Base-by-base conservation (phyloP, 1,284 basidiomycete genomes). In the Erythrobasidium hasegawianum region DNA sequence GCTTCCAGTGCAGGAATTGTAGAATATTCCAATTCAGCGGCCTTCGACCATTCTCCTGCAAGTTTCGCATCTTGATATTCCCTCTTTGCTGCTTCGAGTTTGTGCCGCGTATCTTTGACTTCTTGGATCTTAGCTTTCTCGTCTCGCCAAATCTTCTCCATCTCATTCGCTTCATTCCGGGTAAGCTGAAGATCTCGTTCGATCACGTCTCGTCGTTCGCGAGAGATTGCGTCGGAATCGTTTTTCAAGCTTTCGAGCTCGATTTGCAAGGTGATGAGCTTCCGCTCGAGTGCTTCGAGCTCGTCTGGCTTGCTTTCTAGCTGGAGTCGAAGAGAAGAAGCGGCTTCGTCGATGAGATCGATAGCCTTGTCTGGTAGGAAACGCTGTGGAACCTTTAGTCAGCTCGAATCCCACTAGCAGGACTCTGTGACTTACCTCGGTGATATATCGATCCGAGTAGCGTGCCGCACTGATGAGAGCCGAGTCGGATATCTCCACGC, bases 221-320 rank as follows among this genome's bases (percentile, higher is more conserved):
- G 81, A 50, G 88, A 89, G 76, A 90, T 87, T 1, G 87, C 82
- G 74, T 97, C 93, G 2, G 81, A 82, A 78, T 96, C 94, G 61
- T 90, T 91, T 78, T 89, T 90, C 71, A 97, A 80, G 69, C 87
- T 90, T 77, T 92, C 90, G 13, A 90, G 80, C 77, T 97, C 93
- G 71, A 96, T 96, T 77, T 94, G 86, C 2, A 94, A 81, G 0
- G 89, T 93, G 72, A 93, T 83, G 49, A 94, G 87, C 61, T 89
- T 85, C 33, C 91, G 82, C 68, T 94, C 88, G 5, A 96, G 82
- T 0, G 82, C 81, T 74, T 96, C 92, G 1, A 97, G 81, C 68
- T 86, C 85, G 69, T 91, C 88, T 0, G 93, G 94, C 75, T 93
- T 91, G 47, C 64, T 59, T 41, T 96, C 94, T 73, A 94, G 92